Base-by-base conservation (phyloP, 164 flowering plant species). In the Cinnamomum chago region DNA sequence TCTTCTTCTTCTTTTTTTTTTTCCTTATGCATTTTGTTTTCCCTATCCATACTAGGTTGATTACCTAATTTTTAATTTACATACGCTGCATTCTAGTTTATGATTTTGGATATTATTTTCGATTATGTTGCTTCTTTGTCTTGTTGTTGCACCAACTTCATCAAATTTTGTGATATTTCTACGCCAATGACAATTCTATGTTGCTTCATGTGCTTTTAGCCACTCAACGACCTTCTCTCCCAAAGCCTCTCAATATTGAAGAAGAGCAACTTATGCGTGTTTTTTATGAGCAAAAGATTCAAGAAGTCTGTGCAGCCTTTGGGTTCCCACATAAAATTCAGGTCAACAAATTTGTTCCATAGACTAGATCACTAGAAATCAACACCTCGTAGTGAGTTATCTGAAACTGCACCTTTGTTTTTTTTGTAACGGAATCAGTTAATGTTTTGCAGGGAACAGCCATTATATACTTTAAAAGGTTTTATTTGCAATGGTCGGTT, bases 401-500 rank as follows among this genome's bases (percentile, higher is more conserved):
- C 60, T 55, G 12, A 55, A 55, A 20, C 18, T 14, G 60, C 17
- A 14, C 60, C 60, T 20, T 55, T 20, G 20, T 55, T 55, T 55
- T 52, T 14, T 70, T 25, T 20, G 62, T 40, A 64, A 70, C 70
- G 70, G 15, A 23, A 76, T 30, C 72, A 62, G 24, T 3, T 24
- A 20, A 28, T 86, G 51, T 14, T 73, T 77, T 86, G 81, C 89
- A 96, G 99, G 99, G 89, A 50, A 92, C 97, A 47, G 97, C 98
- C 70, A 89, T 94, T 58, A 80, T 88, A 73, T 96, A 92, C 83
- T 96, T 91, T 68, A 96, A 96, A 83, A 91, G 99, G 79, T 96
- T 96, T 80, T 94, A 92, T 84, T 81, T 94, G 80, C 92, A 88
- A 64, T 94, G 99, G 97, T 96, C 98, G 11, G 95, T 96, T 75